phyloP scores from a whole-genome alignment of 768 basidiomycete species.

The Leucogyrophana mollusca region DNA sequence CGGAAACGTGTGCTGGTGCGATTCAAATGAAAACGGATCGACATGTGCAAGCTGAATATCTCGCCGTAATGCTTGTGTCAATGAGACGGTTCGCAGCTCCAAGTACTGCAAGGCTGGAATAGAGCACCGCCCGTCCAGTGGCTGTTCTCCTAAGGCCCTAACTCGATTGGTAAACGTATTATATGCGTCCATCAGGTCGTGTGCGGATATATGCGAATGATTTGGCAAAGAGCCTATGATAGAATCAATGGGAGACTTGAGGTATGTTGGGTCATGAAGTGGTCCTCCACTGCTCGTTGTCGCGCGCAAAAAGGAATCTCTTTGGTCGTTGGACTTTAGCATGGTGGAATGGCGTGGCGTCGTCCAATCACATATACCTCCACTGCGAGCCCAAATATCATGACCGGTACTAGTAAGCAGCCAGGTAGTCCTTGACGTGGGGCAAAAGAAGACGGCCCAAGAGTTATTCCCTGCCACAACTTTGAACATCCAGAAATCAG shows the following conservation, averaged over 20 bases:
- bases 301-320: too few species aligned
- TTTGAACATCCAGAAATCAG: too few species aligned
- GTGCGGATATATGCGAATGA: conserved; percentile 36
- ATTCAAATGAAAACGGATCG: conserved; percentile 27
- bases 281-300: neutral
- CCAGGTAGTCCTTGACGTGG: too few species aligned
- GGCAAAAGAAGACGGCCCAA: too few species aligned
- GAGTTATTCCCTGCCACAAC: too few species aligned
- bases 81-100: conserved; percentile 25
- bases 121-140: neutral
- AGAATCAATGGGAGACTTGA: conserved; percentile 45
- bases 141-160: conserved; percentile 15
- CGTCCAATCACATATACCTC: neutral
- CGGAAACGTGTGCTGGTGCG: conserved; percentile 7
- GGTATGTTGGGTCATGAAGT: conserved; percentile 18
- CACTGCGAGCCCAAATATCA: too few species aligned
- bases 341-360: neutral
- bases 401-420: too few species aligned
- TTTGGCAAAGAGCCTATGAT: conserved; percentile 46
- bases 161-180: conserved; percentile 47
- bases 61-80: conserved; percentile 46
- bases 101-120: conserved; percentile 30
- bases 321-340: neutral
- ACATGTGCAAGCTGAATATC: conserved; percentile 48
- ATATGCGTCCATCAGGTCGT: conserved; percentile 66